These are phyloP conservation scores for Casuarina glauca DNA, from an alignment of 306 rosid genomes.

Conservation along the genomic window DNA sequence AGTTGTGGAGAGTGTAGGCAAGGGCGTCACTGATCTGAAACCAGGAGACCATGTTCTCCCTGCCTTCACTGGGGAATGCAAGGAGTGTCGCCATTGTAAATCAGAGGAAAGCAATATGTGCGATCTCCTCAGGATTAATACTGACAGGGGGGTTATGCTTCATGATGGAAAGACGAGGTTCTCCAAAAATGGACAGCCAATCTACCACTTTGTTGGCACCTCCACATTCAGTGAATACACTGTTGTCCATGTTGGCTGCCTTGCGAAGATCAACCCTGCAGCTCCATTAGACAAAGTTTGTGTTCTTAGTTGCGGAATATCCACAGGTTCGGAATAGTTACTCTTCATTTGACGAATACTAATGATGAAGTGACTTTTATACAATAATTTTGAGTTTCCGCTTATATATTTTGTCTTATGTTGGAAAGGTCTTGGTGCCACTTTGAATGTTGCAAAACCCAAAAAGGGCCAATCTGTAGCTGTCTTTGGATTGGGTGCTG, in stretches of 20 bases:
- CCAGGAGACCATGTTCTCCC: slow-evolving; percentile 94
- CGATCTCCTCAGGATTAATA: slow-evolving; percentile 82
- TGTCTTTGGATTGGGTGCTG: slow-evolving; percentile 86
- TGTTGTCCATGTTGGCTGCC: slow-evolving; percentile 71
- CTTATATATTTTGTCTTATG: slow-evolving; percentile 6
- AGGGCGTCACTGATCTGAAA: slow-evolving; percentile 79
- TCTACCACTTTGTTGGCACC: slow-evolving; percentile 83
- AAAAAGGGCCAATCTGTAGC: slow-evolving; percentile 78
- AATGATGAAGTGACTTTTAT: not conserved
- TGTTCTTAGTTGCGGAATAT: slow-evolving; percentile 86
- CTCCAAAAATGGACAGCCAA: slow-evolving; percentile 69
- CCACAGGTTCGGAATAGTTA: slow-evolving; percentile 60
- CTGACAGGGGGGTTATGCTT: slow-evolving; percentile 83
- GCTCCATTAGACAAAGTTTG: slow-evolving; percentile 96
- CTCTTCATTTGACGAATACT: not conserved
- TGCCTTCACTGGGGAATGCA: slow-evolving; percentile 87
- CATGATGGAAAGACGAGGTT: slow-evolving; percentile 63
- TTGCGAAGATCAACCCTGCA: slow-evolving; percentile 80
- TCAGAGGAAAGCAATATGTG: slow-evolving; percentile 98
- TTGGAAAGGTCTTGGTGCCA: slow-evolving; percentile 76
- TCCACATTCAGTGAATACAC: slow-evolving; percentile 93
- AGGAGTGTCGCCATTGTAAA: slow-evolving; percentile 76
- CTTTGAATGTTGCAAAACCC: slow-evolving; percentile 89
- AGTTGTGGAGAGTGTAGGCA: slow-evolving; percentile 81
- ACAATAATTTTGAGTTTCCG: not conserved